Evolutionary conservation across 1,284 basidiomycete species (phyloP), one percentile per base, ranked within the genome.

Genomic region (Rhodotorula sp.): DNA sequence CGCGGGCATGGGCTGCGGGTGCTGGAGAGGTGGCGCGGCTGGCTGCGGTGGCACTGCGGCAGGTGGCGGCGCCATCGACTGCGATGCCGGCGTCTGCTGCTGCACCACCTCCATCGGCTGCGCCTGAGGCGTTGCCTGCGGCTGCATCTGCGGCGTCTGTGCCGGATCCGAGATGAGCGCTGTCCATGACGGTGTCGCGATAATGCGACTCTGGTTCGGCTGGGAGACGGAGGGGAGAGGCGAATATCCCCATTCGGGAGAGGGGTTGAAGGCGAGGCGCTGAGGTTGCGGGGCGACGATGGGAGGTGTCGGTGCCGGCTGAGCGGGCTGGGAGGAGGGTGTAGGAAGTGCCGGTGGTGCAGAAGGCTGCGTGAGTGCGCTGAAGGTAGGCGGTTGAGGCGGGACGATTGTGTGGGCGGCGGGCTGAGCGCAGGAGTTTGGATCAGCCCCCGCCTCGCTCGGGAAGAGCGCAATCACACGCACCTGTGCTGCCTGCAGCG

Each of bases 101-200:
- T 46, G 67, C 39, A 55, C 48, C 12, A 22, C 48, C 9, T 50
- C 48, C 48, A 50, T 21, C 36, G 41, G 22, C 48, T 15, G 53
- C 41, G 41, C 63, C 22, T 44, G 48, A 12, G 39, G 61, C 27
- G 29, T n/a, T 10, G 57, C 51, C 46, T 36, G 36, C 12, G 54
- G 27, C 22, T 60, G 60, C 29, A 50, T 10, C n/a, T n/a, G 59
- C 39, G 46, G n/a, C 12, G 60, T 13, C 1, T 25, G 48, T 6
- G 21, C n/a, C 8, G 29, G 27, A 22, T 71, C 65, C 9, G 61
- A 44, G 58, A 72, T 72, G 29, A 70, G 51, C 17, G 67, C 66
- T 0, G 73, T 70, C 68, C 73, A 74, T 0, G 70, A 67, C 0
- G 73, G 70, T 0, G 73, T 75, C 22, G 68, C 69, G 37, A 71